Conservation (phyloP, 805 yeast species). For the Cyberlindnera nakhonratchasimensis region DNA sequence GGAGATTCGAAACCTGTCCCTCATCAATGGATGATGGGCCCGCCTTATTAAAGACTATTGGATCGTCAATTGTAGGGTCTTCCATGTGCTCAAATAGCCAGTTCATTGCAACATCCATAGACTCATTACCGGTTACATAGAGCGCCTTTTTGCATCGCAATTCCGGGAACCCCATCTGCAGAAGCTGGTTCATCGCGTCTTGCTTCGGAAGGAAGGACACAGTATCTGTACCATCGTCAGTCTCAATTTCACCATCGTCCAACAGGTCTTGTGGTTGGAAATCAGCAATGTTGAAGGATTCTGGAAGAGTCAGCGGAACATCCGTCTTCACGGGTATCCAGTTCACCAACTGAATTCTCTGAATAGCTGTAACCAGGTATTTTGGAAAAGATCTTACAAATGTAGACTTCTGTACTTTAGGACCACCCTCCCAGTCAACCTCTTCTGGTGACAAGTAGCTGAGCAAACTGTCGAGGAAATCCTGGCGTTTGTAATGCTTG, state of each 20-base stretch:
- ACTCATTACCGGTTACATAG: conserved; percentile 63
- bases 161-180: conserved; percentile 86
- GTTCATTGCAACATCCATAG: conserved; percentile 74
- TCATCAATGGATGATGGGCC: conserved; percentile 27
- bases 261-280: conserved; percentile 40
- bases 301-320: conserved; percentile 60
- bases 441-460: conserved; percentile 53
- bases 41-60: conserved; percentile 20
- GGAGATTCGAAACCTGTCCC: conserved; percentile 45
- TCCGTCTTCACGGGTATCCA: conserved; percentile 88
- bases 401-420: conserved; percentile 23
- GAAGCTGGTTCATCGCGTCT: conserved; percentile 50
- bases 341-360: conserved; percentile 76
- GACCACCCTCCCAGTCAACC: conserved; percentile 44
- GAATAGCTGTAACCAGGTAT: conserved; percentile 66
- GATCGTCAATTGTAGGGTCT: conserved; percentile 68
- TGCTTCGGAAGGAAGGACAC: conserved; percentile 52
- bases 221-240: conserved; percentile 23
- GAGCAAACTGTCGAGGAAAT: conserved; percentile 40
- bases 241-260: conserved; percentile 36
- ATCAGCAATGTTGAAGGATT: conserved; percentile 45
- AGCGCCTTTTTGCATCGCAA: conserved; percentile 64
- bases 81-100: conserved; percentile 91
- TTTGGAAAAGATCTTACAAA: conserved; percentile 66
- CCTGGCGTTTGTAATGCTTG: conserved; percentile 40